phyloP scores from a whole-genome alignment of 176 grass and related monocot species.

The Melocanna baccifera region DNA sequence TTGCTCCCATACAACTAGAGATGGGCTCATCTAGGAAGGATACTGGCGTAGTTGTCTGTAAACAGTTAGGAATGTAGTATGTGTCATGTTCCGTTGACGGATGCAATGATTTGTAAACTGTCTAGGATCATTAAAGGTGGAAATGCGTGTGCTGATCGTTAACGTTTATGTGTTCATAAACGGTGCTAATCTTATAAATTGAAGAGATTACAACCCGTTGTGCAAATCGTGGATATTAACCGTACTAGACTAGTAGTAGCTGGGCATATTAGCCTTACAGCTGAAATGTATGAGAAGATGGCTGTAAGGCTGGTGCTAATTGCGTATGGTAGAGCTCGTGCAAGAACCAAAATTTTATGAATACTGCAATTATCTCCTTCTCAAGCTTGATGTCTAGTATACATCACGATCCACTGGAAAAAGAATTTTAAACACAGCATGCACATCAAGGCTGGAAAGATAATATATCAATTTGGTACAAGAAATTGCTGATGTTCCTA shows the following conservation, averaged over 20 bases:
- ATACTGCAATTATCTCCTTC: too few species aligned
- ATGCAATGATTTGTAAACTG: constrained; percentile 18
- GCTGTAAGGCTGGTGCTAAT: not conserved
- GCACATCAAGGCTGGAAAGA: too few species aligned
- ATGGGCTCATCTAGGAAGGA: constrained; percentile 1
- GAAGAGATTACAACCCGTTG: not conserved
- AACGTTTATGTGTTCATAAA: constrained; percentile 8
- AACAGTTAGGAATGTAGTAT: constrained; percentile 40
- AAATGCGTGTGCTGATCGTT: constrained; percentile 3
- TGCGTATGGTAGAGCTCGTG: not conserved
- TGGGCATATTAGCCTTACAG: not conserved
- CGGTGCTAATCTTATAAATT: not conserved
- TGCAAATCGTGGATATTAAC: not conserved
- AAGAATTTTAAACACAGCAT: too few species aligned
- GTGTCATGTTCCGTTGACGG: not conserved
- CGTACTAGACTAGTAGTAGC: not conserved
- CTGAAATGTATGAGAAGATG: not conserved
- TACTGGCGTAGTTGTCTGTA: constrained; percentile 37
- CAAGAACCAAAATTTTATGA: too few species aligned
- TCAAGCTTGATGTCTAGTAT: too few species aligned
- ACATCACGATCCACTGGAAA: too few species aligned
- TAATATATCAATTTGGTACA: too few species aligned
- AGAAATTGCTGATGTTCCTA: not conserved
- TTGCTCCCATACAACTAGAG: constrained; percentile 12
- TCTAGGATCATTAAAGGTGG: constrained; percentile 12